Base-by-base conservation (phyloP, 345 rosid species). In the Salix exigua region DNA sequence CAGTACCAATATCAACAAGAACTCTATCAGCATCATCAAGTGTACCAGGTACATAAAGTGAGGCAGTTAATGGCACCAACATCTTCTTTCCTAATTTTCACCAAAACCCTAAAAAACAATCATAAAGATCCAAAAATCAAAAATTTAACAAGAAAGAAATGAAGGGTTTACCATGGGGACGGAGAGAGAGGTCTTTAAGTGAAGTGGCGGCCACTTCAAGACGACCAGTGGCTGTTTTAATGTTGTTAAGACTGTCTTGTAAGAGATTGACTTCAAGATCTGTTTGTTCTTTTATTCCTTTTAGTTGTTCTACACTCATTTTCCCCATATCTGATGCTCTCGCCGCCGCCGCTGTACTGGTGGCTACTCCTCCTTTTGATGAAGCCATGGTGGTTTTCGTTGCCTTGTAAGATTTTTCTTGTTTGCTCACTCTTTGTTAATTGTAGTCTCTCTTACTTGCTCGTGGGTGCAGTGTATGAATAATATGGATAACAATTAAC, bases 221-320 rank as follows among this genome's bases (percentile, higher is more conserved):
- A 44, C 99, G 98, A 19, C 72, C 74, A 68, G 97, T 91, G 86
- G 99, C 97, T 42, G 97, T 89, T 53, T 95, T 96, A 80, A 96
- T 92, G 91, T 94, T 96, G 86, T 92, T 92, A 73, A 96, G 97
- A 76, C 98, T 96, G 78, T 93, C 99, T 55, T 96, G 97, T 26
- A 96, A 87, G 6, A 96, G 89, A 81, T 91, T 96, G n/a, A 96
- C 92, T 81, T 94, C 98, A 2, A 91, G 81, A 89, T 92, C 98
- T 1, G 91, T 82, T 78, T 96, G 97, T 77, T 96, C 98, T 82
- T 94, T 96, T 31, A 92, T 30, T 10, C 88, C 93, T 87, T 96
- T 91, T 1, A 96, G 89, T 83, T 94, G 97, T 66, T 96, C 99
- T 73, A 90, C 63, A 79, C 94, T 90, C 93, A 94, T 79, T 86